A percentile compares a stretch with the other conserved stretches of the same genome.
phyloP scores from a whole-genome alignment of 148 eudicot genomes.

The Heliamphora exappendiculata region DNA sequence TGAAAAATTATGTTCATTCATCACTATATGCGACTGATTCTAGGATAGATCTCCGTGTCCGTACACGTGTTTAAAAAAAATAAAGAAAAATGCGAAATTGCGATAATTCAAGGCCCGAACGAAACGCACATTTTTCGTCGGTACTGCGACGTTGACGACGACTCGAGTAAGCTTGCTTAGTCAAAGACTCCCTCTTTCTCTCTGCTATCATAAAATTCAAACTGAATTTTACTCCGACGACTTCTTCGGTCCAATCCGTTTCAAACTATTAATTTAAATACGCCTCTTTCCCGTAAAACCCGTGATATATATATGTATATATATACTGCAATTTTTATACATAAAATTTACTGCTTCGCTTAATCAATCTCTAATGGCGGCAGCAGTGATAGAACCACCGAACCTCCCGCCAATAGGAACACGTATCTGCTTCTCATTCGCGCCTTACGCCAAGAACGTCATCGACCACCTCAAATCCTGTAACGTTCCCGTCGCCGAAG shows the following conservation, averaged over 20 bases:
- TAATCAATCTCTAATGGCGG: neutral
- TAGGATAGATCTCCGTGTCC: too few relatives aligned
- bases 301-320: neutral
- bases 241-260: slow-evolving; percentile 1
- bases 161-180: neutral
- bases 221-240: neutral
- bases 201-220: neutral
- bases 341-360: neutral
- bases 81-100: too few relatives aligned
- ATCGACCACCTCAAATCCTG: slow-evolving; percentile 25
- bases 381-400: neutral
- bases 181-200: neutral
- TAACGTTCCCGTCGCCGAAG: slow-evolving; percentile 38
- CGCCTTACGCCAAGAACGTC: slow-evolving; percentile 40
- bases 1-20: too few relatives aligned
- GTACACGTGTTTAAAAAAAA: too few relatives aligned
- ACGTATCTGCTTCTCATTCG: slow-evolving; percentile 42
- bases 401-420: slow-evolving; percentile 9
- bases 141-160: too few relatives aligned
- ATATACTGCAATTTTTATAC: neutral
- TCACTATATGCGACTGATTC: too few relatives aligned
- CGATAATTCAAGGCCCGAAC: too few relatives aligned
- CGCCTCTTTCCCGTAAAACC: neutral
- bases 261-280: neutral
- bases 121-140: too few relatives aligned